Base-by-base conservation (phyloP, 768 basidiomycete genomes). In the Collybiopsis luxurians region DNA sequence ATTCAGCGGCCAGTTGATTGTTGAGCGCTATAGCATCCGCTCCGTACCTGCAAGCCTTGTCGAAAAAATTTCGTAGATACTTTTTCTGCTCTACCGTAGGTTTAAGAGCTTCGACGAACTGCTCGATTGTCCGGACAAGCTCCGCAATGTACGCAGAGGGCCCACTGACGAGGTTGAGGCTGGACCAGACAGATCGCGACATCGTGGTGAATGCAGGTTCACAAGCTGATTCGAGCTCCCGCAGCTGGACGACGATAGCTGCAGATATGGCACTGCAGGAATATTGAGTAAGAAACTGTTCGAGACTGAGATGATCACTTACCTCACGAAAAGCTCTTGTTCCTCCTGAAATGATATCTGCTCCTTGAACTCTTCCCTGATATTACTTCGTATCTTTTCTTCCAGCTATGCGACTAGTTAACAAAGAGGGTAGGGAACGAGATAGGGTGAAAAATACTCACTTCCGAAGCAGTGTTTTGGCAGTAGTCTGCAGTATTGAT, bases 401-500 rank as follows among this genome's bases (percentile, higher is more conserved):
- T 98, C 97, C 27, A 99, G 80, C 93, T 98, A 23, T 43, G 53
- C 21, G 38, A 40, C 34, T 38, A 56, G 34, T 50, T 24, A 30
- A 13, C n/a, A n/a, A n/a, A n/a, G n/a, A n/a, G n/a, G n/a, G n/a
- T n/a, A n/a, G n/a, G n/a, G n/a, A n/a, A n/a, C n/a, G n/a, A n/a
- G n/a, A n/a, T n/a, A n/a, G n/a, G n/a, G n/a, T n/a, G n/a, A n/a
- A 26, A 10, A 6, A 45, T 11, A 58, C 75, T 10, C 63, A 89
- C 95, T 82, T 97, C 93, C 19, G 85, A 66, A 1, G 95, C 92
- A 2, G 96, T 99, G 1, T 83, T 85, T 60, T 95, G 90, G 66
- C 97, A 99, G 67, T 98, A 99, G 67, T 98, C 95, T 1, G 95
- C 96, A 0, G 97, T 99, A 65, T 99, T 98, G 66, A 99, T 86